A percentile compares a stretch with the other conserved stretches of the same genome.
Conservation (phyloP, 148 eudicot species). For the Camellia japonica region DNA sequence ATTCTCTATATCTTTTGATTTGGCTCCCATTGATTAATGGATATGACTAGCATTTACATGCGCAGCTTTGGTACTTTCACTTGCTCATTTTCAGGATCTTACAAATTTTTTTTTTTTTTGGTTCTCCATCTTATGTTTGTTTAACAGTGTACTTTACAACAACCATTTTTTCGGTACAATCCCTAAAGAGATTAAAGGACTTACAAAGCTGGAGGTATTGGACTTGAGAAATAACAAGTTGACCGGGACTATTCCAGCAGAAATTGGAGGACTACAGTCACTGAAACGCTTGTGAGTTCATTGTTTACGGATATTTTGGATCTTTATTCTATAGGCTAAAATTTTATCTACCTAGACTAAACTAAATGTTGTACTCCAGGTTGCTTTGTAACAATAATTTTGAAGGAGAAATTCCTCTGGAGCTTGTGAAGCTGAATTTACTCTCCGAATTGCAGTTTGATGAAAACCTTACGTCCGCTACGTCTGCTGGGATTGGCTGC, state of each 20-base stretch:
- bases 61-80: not conserved
- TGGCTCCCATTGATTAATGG: not conserved
- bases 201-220: conserved; percentile 62
- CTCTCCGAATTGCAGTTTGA: conserved; percentile 65
- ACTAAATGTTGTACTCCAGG: conserved; percentile 35
- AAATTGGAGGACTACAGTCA: conserved; percentile 52
- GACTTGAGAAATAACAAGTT: conserved; percentile 82
- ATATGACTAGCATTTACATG: not conserved
- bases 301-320: not conserved
- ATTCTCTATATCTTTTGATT: not conserved
- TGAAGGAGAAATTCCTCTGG: conserved; percentile 56
- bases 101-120: not conserved
- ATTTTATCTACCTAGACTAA: conserved; percentile 1
- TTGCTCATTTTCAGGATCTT: not conserved
- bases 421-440: conserved; percentile 50
- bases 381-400: conserved; percentile 71
- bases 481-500: conserved; percentile 35
- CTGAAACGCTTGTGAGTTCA: conserved; percentile 69
- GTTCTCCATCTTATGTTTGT: conserved; percentile 18
- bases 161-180: conserved; percentile 73
- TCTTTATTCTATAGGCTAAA: not conserved
- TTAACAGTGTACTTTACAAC: conserved; percentile 59
- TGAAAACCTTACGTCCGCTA: conserved; percentile 39
- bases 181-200: conserved; percentile 67
- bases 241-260: conserved; percentile 67